Conservation (phyloP, 257 asterid genomes). For the Fraxinus cuspidata region DNA sequence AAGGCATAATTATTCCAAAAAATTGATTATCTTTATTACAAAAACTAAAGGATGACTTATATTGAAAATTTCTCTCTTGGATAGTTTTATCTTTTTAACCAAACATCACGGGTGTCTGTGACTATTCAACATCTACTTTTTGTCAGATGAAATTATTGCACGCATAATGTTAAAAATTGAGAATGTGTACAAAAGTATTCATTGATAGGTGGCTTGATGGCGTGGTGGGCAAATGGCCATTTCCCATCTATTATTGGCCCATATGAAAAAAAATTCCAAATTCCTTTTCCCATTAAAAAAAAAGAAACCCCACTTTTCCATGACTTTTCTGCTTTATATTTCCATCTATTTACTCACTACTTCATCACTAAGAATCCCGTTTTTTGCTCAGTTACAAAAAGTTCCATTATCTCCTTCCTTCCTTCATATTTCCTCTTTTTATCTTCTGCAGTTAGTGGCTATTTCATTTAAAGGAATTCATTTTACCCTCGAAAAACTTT, state of each 20-base stretch:
- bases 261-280: neutral
- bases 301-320: neutral
- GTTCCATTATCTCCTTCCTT: neutral
- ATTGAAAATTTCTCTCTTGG: too few relatives aligned
- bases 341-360: neutral
- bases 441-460: neutral
- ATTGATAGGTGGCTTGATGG: neutral
- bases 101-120: too few relatives aligned
- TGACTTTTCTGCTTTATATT: neutral
- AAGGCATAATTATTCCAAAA: too few relatives aligned
- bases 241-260: slow-evolving; percentile 2
- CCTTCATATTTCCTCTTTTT: neutral
- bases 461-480: too few relatives aligned
- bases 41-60: too few relatives aligned
- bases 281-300: neutral
- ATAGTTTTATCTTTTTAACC: too few relatives aligned
- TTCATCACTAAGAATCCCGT: neutral
- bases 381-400: neutral
- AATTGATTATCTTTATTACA: too few relatives aligned
- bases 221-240: slow-evolving; percentile 6
- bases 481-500: too few relatives aligned
- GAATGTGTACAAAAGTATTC: neutral
- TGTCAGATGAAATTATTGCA: too few relatives aligned
- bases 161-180: too few relatives aligned
- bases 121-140: too few relatives aligned